Evolutionary conservation across 495 filamentous ascomycete species (phyloP), one percentile per base, ranked within the genome.

Genomic region (Lindgomyces ingoldianus): DNA sequence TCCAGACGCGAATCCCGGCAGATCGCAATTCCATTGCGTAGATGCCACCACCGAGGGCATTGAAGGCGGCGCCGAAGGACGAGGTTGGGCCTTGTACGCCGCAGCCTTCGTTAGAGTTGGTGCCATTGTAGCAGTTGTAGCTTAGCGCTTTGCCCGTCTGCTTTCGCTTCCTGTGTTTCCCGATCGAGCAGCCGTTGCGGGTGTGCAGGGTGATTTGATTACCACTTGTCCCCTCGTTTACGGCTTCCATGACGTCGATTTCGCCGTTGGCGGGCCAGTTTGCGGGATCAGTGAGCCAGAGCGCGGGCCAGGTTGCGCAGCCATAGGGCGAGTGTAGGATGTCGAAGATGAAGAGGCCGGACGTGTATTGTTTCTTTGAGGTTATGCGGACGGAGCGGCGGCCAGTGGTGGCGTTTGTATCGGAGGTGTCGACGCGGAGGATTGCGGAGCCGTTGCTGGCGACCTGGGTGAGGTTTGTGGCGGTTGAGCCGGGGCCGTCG

Each of bases 391-490:
- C 74, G 42, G 66, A 71, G 19, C 42, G 59, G 3, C 76, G 72
- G 51, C 76, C 76, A 26, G 63, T 70, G 11, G 69, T 58, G 18
- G 71, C 65, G 19, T 60, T 57, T 52, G 69, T 70, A n/a, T 79
- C 77, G 27, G 67, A 72, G 24, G 74, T 77, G 62, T 86, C 83
- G 8, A 87, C 83, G 29, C 75, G 76, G 2, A 87, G 70, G 27
- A 85, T 71, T 0, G 82, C 83, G 0, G 79, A 11, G 54, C 45
- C 12, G 22, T 12, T 16, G 51, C 24, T 64, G 24, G 33, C 27
- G 11, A 26, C 46, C 2, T 78, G 79, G 14, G 83, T 87, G 41
- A 86, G 78, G 67, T 86, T 85, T 53, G 55, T 29, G 51, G 59
- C 9, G 9, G 62, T 66, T 21, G 61, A 68, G 46, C 36, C 41